These are phyloP conservation scores for Gautieria morchelliformis DNA, from an alignment of 768 basidiomycete species.

Conservation along the genomic window DNA sequence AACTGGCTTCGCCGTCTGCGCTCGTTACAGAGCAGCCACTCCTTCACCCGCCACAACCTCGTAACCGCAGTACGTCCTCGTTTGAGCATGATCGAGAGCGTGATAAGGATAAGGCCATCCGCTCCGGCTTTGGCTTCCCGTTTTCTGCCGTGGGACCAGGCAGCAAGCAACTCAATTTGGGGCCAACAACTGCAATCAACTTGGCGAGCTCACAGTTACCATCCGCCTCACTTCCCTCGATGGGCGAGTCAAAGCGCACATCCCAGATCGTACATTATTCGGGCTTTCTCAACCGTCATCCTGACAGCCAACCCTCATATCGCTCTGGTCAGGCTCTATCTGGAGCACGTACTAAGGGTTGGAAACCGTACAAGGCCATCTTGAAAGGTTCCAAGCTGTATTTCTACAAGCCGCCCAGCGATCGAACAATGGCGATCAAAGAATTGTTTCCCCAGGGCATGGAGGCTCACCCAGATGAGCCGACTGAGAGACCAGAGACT, in stretches of 20 bases:
- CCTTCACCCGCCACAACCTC: not conserved
- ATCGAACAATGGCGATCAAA: constrained; percentile 53
- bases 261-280: constrained; percentile 73
- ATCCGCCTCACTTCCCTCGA: constrained; percentile 31
- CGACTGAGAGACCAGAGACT: constrained; percentile 27
- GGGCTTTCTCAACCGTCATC: constrained; percentile 68
- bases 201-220: constrained; percentile 24
- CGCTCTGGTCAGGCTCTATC: constrained; percentile 23
- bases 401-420: constrained; percentile 77
- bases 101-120: not conserved
- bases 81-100: constrained; percentile 3
- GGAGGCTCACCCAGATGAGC: constrained; percentile 44
- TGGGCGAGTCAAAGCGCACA: constrained; percentile 37
- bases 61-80: constrained; percentile 3
- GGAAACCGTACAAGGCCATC: constrained; percentile 83
- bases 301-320: constrained; percentile 37
- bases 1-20: constrained; percentile 16
- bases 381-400: constrained; percentile 78
- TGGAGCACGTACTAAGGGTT: constrained; percentile 47
- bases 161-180: not conserved
- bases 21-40: not conserved
- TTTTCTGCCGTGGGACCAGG: constrained; percentile 13
- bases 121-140: constrained; percentile 21
- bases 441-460: constrained; percentile 65
- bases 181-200: constrained; percentile 32